A percentile compares a stretch with the other conserved stretches of the same genome.
Conservation (phyloP, 225 moss, liverwort and hornwort genomes). For the Antitrichia curtipendula region DNA sequence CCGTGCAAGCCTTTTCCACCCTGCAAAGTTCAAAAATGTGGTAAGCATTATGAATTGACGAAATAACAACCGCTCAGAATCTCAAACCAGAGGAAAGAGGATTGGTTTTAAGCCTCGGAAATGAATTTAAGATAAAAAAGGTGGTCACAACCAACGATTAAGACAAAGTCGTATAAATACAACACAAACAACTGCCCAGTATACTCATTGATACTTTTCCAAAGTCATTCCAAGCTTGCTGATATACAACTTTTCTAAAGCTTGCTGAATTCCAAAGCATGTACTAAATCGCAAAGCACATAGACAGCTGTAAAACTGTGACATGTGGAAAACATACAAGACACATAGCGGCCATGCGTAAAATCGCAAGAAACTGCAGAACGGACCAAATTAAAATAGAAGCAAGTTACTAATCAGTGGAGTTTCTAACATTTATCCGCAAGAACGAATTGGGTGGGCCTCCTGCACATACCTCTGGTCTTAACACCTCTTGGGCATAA, state of each 20-base stretch:
- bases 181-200: neutral
- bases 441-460: neutral
- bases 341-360: neutral
- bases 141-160: neutral
- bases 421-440: neutral
- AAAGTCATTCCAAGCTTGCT: neutral
- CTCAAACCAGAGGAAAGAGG: neutral
- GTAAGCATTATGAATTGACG: neutral
- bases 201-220: neutral
- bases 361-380: neutral
- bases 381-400: neutral
- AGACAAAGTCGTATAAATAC: neutral
- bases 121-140: neutral
- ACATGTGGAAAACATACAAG: neutral
- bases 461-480: conserved; percentile 55
- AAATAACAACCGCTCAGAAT: neutral
- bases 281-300: neutral
- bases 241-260: neutral
- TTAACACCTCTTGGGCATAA: conserved; percentile 86
- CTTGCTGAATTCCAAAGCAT: neutral
- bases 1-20: conserved; percentile 85
- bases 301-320: neutral
- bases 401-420: neutral
- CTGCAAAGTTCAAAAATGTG: conserved; percentile 10
- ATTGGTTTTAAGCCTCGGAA: neutral